Base-by-base conservation (phyloP, 2,329 filamentous ascomycete genomes). In the Pezicula neosporulosa region DNA sequence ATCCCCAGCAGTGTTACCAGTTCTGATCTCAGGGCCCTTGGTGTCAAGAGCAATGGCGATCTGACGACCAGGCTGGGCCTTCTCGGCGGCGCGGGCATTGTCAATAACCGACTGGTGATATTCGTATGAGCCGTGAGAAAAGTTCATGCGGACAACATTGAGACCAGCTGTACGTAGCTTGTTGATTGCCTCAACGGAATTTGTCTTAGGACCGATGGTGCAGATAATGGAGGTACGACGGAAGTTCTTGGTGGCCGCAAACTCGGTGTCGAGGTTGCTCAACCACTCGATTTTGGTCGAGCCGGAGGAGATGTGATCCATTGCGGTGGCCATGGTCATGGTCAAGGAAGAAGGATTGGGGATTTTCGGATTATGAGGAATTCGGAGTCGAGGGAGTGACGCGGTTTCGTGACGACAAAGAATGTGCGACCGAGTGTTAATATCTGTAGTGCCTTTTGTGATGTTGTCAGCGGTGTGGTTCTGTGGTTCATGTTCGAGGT, bases 91-190 rank as follows among this genome's bases (percentile, higher is more conserved):
- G 68, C 91, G 90, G 63, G 93, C 83, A 77, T 99, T 86, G 80
- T 99, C 90, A 68, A 99, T 97, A 70, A 99, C 94, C 57, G 90
- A 93, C 81, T 97, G 90, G 78, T 96, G 92, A 79, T 97, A 99
- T 77, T 92, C 92, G 74, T 97, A 94, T 62, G 86, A 87, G 66
- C 90, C 90, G 75, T 96, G 90, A 60, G 89, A 96, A 73, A 97
- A 97, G 87, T 99, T 99, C 94, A 99, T 99, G 77, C 94, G 93
- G 63, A 97, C 94, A 63, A 99, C 91, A 76, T 97, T 97, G 67
- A 97, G 86, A 75, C 94, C 94, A 60, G 87, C 87, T 68, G 81
- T 82, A 72, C 93, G 90, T 66, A 99, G 89, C 72, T 86, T 82
- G 77, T 97, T 97, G 78, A 99, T 96, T 74, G 91, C 92, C 78